phyloP scores from a whole-genome alignment of 2,329 filamentous ascomycete genomes.

The Paecilomyces variotii region DNA sequence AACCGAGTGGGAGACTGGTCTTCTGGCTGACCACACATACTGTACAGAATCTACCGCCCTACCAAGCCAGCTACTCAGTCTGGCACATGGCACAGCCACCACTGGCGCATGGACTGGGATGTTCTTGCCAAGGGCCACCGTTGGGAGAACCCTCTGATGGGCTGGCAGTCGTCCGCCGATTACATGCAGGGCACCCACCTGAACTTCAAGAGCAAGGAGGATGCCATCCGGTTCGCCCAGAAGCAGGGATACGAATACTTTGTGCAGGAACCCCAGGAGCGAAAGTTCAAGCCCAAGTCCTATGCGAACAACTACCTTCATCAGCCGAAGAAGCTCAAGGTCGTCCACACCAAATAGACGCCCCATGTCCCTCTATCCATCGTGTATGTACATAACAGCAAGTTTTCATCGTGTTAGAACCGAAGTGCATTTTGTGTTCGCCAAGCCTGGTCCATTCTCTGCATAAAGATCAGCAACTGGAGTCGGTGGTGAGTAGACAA shows the following conservation, averaged over 20 bases:
- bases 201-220: conserved; percentile 87
- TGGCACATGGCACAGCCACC: conserved; percentile 71
- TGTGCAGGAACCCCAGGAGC: conserved; percentile 89
- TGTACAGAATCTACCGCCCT: conserved; percentile 74
- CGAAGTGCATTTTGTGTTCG: neutral
- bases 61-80: conserved; percentile 95
- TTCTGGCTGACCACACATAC: neutral
- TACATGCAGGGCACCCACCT: conserved; percentile 90
- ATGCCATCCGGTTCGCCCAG: conserved; percentile 89
- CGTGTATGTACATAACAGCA: conserved; percentile 30
- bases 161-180: conserved; percentile 94
- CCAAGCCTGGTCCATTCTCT: neutral
- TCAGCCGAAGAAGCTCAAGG: conserved; percentile 77
- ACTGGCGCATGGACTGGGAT: conserved; percentile 99
- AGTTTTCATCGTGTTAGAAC: conserved; percentile 8
- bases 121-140: conserved; percentile 83
- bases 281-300: conserved; percentile 80
- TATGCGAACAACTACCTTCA: conserved; percentile 97
- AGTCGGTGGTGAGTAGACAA: neutral
- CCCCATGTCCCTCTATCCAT: conserved; percentile 19
- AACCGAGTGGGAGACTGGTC: neutral
- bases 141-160: conserved; percentile 98
- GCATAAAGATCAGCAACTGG: neutral
- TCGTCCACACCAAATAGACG: conserved; percentile 67
- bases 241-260: conserved; percentile 99